phyloP scores from a whole-genome alignment of 2,329 filamentous ascomycete species.

The Aspergillus viridinutans region DNA sequence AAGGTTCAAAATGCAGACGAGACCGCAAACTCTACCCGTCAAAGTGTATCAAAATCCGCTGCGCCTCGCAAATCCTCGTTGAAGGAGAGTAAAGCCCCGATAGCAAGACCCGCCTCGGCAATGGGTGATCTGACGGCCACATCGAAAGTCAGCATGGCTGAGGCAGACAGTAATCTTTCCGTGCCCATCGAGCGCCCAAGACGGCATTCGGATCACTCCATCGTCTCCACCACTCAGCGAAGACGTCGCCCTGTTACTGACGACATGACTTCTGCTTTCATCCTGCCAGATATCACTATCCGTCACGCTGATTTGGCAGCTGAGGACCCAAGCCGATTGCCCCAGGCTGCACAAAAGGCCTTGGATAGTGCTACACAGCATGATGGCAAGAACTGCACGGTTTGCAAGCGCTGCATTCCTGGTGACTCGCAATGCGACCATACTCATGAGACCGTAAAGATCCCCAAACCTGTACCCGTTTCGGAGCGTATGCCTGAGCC shows the following conservation, averaged over 20 bases:
- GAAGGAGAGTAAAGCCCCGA: slow-evolving; percentile 44
- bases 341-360: slow-evolving; percentile 38
- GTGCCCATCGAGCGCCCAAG: slow-evolving; percentile 29
- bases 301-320: slow-evolving; percentile 25
- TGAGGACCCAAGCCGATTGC: slow-evolving; percentile 30
- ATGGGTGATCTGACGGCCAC: slow-evolving; percentile 31
- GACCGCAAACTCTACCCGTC: slow-evolving; percentile 34
- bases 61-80: slow-evolving; percentile 53
- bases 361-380: slow-evolving; percentile 45
- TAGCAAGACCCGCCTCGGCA: slow-evolving; percentile 31
- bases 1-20: slow-evolving; percentile 37
- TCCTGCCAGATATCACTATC: slow-evolving; percentile 60
- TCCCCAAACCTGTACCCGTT: slow-evolving; percentile 49
- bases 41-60: slow-evolving; percentile 35
- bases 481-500: slow-evolving; percentile 45
- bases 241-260: slow-evolving; percentile 47
- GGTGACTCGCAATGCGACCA: slow-evolving; percentile 32
- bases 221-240: slow-evolving; percentile 47
- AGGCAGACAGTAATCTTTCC: slow-evolving; percentile 27
- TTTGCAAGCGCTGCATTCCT: slow-evolving; percentile 47
- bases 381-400: slow-evolving; percentile 53
- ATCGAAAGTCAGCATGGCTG: slow-evolving; percentile 22
- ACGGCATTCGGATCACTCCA: slow-evolving; percentile 44
- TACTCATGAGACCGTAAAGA: slow-evolving; percentile 31
- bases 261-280: slow-evolving; percentile 62